These are phyloP conservation scores for Sergeia podlipaevii DNA, from an alignment of 208 protist genomes.

Conservation along the genomic window DNA sequence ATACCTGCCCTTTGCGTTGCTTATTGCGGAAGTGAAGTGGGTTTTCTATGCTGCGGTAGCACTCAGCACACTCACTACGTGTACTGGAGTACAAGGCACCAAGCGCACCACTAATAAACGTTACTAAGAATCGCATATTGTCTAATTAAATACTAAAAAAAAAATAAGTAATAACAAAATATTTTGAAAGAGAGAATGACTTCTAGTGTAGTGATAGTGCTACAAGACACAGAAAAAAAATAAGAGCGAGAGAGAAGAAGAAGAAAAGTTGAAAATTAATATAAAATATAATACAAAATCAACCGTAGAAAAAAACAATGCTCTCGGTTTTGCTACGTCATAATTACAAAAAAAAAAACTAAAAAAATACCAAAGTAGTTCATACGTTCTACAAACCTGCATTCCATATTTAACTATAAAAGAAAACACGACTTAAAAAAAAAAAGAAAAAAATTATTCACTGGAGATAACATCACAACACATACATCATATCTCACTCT, in stretches of 20 bases:
- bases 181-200: conserved; percentile 2
- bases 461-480: too few species aligned
- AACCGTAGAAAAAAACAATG: too few species aligned
- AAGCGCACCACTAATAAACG: conserved; percentile 23
- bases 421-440: too few species aligned
- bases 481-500: too few species aligned
- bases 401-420: conserved; percentile 1
- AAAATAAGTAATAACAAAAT: neutral
- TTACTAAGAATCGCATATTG: conserved; percentile 42
- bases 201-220: too few species aligned
- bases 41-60: conserved; percentile 77
- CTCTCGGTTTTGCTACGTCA: too few species aligned
- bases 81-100: conserved; percentile 16
- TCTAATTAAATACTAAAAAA: conserved; percentile 4
- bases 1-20: conserved; percentile 38
- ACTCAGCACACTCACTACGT: conserved; percentile 19
- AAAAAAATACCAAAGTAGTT: conserved; percentile 7
- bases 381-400: conserved; percentile 9
- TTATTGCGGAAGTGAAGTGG: conserved; percentile 66
- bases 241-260: neutral
- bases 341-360: too few species aligned
- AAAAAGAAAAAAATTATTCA: too few species aligned
- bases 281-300: too few species aligned
- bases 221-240: too few species aligned
- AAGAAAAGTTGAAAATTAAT: neutral